Conservation (phyloP, 2,329 filamentous ascomycete genomes). For the Nemania sp. region DNA sequence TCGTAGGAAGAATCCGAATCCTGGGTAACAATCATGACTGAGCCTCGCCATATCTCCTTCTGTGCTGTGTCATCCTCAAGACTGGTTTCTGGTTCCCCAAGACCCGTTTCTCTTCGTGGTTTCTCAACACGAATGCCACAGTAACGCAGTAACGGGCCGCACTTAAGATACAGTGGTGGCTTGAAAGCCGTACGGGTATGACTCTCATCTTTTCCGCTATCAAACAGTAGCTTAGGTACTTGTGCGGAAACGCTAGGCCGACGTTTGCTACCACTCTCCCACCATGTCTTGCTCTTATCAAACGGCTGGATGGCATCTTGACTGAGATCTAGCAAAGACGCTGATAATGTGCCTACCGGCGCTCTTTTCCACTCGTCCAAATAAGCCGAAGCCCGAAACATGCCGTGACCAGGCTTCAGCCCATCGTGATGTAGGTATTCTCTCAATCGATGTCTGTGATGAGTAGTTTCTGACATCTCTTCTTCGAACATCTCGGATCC, state of each 20-base stretch:
- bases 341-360: constrained; percentile 70
- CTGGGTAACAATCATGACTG: constrained; percentile 92
- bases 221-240: constrained; percentile 71
- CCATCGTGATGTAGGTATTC: constrained; percentile 48
- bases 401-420: constrained; percentile 62
- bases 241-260: constrained; percentile 61
- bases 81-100: constrained; percentile 53
- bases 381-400: constrained; percentile 70
- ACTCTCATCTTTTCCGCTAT: constrained; percentile 74
- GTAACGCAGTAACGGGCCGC: constrained; percentile 90
- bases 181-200: constrained; percentile 79
- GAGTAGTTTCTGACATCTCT: constrained; percentile 43
- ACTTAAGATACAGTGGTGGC: constrained; percentile 86
- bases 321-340: constrained; percentile 70
- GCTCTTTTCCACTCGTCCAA: constrained; percentile 81
- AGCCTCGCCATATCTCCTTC: constrained; percentile 90
- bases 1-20: constrained; percentile 87
- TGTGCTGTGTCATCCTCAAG: constrained; percentile 58
- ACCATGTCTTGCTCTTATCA: constrained; percentile 76
- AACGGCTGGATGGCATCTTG: constrained; percentile 49
- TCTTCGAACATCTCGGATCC: constrained; percentile 39
- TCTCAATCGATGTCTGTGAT: constrained; percentile 43
- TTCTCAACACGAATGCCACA: constrained; percentile 81
- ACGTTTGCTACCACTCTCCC: constrained; percentile 71
- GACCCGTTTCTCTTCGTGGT: too few relatives aligned